Base-by-base conservation (phyloP, 148 eudicot genomes). In the Arctostaphylos glauca region DNA sequence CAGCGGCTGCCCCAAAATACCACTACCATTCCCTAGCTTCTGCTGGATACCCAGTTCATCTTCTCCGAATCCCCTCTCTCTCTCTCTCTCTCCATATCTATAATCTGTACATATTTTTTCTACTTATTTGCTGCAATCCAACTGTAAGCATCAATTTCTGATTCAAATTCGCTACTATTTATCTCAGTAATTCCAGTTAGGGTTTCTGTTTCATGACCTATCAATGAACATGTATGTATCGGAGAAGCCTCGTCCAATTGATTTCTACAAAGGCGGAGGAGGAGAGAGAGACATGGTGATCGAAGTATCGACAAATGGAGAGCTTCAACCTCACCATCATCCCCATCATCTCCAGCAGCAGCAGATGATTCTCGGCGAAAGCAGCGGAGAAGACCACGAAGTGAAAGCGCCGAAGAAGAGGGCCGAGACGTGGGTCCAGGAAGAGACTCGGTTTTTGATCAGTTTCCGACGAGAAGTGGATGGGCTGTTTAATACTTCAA, bases 371-470 rank as follows among this genome's bases (percentile, higher is more conserved):
- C 72, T 81, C 72, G 76, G 75, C 52, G 84, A 82, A 77, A 81
- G 84, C 83, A 78, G 82, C 58, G 85, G 83, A 31, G 88, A 78
- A 18, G 87, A 84, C 55, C 59, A n/a, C 50, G 75, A 80, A 9
- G 50, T 48, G 13, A 83, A 80, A 60, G 85, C 89, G 49, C 91
- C 94, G 15, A 93, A 95, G 79, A 94, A 91, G 80, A 86, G 95
- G 75, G 98, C 97, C 21, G 98, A 95, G 80, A 95, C 96, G 2
- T 92, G 98, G 98, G 92, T 91, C 19, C 93, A 92, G 43, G 98
- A 95, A 5, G 98, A 95, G 72, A 95, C 94, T 6, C 87, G 92
- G 52, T 81, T 84, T 73, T 85, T 94, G 43, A 95, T 94, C 9
- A 82, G 81, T 9, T 80, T 94, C 13, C 87, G 98, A 14, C 81